Evolutionary conservation across 2,329 filamentous ascomycete species (phyloP), one percentile per base, ranked within the genome.

Genomic region (Verticillium nubilum): DNA sequence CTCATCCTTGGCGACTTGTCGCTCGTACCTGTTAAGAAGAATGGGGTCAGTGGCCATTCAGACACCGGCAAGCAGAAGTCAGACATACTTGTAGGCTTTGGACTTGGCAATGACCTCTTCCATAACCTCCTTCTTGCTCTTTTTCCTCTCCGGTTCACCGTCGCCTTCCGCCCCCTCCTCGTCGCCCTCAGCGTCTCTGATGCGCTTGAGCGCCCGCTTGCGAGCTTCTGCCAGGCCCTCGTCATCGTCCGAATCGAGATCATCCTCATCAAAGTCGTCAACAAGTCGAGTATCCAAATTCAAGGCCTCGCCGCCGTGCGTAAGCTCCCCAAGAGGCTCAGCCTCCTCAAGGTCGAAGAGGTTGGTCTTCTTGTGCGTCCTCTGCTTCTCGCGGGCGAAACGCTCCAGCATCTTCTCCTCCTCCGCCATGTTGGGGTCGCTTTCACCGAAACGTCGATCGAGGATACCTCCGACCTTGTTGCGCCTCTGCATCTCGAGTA

Each of bases 61-160:
- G 23, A 9, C 15, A 25, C 4, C 26, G 10, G 25, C 7, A 33
- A 10, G 6, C 27, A 25, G 10, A 5, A n/a, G 17, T 35, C n/a
- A 28, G 17, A 56, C 54, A 28, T 57, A 57, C 76, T 97, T 98
- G 82, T 97, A 85, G 63, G 91, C 81, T 72, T 99, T 99, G 1
- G 94, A 98, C 75, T 99, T 99, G 62, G 93, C 91, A 65, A 99
- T 97, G 62, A 99, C 83, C 74, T 99, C 96, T 69, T 97, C 90
- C 91, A 98, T 97, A 56, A 99, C 91, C 74, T 99, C 95, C 58
- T 95, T 90, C 76, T 97, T 98, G 3, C 88, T 88, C 78, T 97
- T 99, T 74, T 97, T 97, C 61, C 89, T 84, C 67, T 94, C 89
- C 0, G 92, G 92, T 63, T 87, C 78, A 23, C 80, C 80, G 35